A percentile compares a stretch with the other conserved stretches of the same genome.
These are phyloP conservation scores for Solanum acaule DNA, from an alignment of 257 asterid species.

Conservation along the genomic window DNA sequence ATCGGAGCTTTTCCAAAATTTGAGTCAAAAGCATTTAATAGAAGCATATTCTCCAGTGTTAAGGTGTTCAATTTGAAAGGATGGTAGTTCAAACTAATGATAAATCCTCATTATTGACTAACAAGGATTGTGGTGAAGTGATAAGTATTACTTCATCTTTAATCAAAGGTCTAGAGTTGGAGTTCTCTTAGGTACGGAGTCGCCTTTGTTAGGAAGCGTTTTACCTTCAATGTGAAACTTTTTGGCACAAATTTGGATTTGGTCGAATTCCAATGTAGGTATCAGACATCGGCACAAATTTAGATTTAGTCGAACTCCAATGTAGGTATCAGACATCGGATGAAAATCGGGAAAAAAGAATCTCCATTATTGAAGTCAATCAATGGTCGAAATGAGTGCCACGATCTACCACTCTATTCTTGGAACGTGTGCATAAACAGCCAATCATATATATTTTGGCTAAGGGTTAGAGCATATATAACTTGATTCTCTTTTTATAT, in stretches of 20 bases:
- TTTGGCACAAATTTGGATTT: rapidly evolving
- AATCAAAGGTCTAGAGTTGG: too few species aligned
- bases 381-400: not conserved
- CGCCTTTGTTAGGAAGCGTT: too few species aligned
- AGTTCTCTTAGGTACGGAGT: too few species aligned
- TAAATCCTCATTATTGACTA: not conserved
- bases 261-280: too few species aligned
- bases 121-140: too few species aligned
- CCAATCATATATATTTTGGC: not conserved
- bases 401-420: not conserved
- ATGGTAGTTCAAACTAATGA: not conserved
- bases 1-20: too few species aligned
- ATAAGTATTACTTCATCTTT: too few species aligned
- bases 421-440: not conserved
- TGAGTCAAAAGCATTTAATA: not conserved
- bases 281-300: rapidly evolving
- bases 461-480: not conserved
- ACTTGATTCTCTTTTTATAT: not conserved
- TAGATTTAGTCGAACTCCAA: too few species aligned
- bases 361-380: not conserved
- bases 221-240: too few species aligned
- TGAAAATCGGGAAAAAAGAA: too few species aligned
- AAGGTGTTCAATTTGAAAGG: not conserved
- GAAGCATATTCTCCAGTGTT: not conserved
- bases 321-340: rapidly evolving